phyloP scores from a whole-genome alignment of 2,329 filamentous ascomycete genomes.

The Diplodia mutila region DNA sequence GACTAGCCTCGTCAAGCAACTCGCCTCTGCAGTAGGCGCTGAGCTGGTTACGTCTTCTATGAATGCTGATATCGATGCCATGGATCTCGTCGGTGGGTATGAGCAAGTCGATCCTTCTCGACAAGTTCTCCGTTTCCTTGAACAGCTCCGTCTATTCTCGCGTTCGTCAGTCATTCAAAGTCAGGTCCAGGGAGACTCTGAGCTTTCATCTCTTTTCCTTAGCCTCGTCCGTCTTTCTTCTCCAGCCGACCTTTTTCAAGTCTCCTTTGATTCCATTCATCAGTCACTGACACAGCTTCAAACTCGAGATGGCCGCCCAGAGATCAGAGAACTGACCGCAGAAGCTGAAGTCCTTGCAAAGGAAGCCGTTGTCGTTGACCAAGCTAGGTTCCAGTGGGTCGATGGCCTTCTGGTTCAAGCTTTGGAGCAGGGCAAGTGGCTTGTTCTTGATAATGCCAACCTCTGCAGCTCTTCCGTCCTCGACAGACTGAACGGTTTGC shows the following conservation, averaged over 20 bases:
- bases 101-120: conserved; percentile 88
- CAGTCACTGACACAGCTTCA: conserved; percentile 10
- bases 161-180: conserved; percentile 49
- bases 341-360: conserved; percentile 57
- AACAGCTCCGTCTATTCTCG: conserved; percentile 58
- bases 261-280: conserved; percentile 5
- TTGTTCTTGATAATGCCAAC: conserved; percentile 96
- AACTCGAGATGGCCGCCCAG: background rate
- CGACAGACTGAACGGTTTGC: conserved; percentile 89
- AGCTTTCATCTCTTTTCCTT: conserved; percentile 17
- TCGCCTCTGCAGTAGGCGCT: conserved; percentile 79
- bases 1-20: conserved; percentile 74
- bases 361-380: conserved; percentile 62
- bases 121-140: conserved; percentile 65
- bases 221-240: conserved; percentile 12
- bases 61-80: conserved; percentile 94
- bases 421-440: conserved; percentile 83
- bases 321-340: conserved; percentile 44
- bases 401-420: conserved; percentile 91
- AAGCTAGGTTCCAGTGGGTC: conserved; percentile 91
- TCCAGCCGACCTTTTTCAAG: background rate
- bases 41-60: conserved; percentile 81
- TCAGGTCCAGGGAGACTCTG: background rate
- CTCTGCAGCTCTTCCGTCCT: conserved; percentile 93
- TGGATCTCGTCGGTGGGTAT: conserved; percentile 95